phyloP scores from a whole-genome alignment of 1,284 basidiomycete genomes.

The Fomitopsis palustris region DNA sequence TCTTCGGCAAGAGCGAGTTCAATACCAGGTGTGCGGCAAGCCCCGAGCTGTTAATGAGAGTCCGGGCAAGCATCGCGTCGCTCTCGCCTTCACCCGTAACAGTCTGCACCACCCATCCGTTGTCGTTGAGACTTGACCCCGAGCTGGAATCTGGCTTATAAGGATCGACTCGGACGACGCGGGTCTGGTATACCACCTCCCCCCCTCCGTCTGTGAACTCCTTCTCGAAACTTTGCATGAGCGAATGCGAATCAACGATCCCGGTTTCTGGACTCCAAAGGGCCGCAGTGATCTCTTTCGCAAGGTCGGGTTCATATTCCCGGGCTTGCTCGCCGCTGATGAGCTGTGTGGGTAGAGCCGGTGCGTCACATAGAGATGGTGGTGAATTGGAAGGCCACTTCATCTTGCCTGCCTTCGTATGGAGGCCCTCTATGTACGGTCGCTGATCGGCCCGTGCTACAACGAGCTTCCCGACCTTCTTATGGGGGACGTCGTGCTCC shows the following conservation, averaged over 20 bases:
- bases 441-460: slow-evolving; percentile 69
- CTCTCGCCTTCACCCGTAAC: slow-evolving; percentile 44
- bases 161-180: slow-evolving; percentile 86
- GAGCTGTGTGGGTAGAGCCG: slow-evolving; percentile 63
- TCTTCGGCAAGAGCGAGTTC: slow-evolving; percentile 63
- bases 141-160: slow-evolving; percentile 17
- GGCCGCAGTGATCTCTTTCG: slow-evolving; percentile 65
- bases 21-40: slow-evolving; percentile 72
- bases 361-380: slow-evolving; percentile 18
- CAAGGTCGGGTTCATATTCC: slow-evolving; percentile 81
- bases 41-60: slow-evolving; percentile 87
- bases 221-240: slow-evolving; percentile 78
- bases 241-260: slow-evolving; percentile 84
- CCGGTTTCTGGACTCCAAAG: slow-evolving; percentile 87
- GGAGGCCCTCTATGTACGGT: slow-evolving; percentile 68
- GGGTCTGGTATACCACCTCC: slow-evolving; percentile 79
- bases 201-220: slow-evolving; percentile 75
- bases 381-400: slow-evolving; percentile 44
- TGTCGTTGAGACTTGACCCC: slow-evolving; percentile 7
- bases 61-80: slow-evolving; percentile 80
- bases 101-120: slow-evolving; percentile 74
- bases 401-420: slow-evolving; percentile 57
- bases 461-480: slow-evolving; percentile 85
- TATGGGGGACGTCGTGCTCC: slow-evolving; percentile 61
- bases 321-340: slow-evolving; percentile 73